These are phyloP conservation scores for Eucalyptus pauciflora DNA, from an alignment of 345 rosid species.

Conservation along the genomic window DNA sequence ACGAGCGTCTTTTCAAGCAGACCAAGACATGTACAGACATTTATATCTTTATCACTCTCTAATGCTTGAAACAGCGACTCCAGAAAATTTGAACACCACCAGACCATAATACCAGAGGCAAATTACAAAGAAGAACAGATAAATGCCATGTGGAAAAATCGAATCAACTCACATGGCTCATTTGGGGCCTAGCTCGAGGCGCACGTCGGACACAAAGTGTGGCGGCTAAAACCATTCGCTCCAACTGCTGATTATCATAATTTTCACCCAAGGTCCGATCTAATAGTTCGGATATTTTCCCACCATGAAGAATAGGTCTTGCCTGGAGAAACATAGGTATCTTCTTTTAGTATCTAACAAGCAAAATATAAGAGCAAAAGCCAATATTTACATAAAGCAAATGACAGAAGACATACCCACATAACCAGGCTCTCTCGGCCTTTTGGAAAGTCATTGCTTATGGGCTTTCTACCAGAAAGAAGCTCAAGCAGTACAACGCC, in stretches of 20 bases:
- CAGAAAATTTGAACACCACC: background rate
- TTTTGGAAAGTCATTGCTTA: conserved; percentile 46
- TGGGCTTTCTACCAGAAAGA: conserved; percentile 84
- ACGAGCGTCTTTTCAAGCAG: background rate
- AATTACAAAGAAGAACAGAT: background rate
- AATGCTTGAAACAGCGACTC: background rate
- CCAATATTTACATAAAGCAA: background rate
- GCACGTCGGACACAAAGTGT: conserved; percentile 66
- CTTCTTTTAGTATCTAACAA: background rate
- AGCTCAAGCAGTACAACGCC: conserved; percentile 97
- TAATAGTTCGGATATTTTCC: conserved; percentile 48
- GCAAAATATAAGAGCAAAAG: too few species aligned
- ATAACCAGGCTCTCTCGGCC: conserved; percentile 86
- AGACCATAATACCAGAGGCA: background rate
- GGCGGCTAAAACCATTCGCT: conserved; percentile 82
- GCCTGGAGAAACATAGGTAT: conserved; percentile 34
- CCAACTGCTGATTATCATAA: conserved; percentile 32
- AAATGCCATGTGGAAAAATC: background rate
- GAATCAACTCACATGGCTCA: conserved; percentile 45
- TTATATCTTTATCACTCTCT: background rate
- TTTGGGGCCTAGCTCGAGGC: conserved; percentile 66
- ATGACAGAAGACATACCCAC: conserved; percentile 59
- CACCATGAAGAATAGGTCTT: conserved; percentile 54
- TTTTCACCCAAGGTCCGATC: conserved; percentile 38
- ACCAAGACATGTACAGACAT: background rate